A percentile compares a stretch with the other conserved stretches of the same genome.
Evolutionary conservation across 2,329 filamentous ascomycete genomes (phyloP).

Genomic region (Dothistroma septosporum): DNA sequence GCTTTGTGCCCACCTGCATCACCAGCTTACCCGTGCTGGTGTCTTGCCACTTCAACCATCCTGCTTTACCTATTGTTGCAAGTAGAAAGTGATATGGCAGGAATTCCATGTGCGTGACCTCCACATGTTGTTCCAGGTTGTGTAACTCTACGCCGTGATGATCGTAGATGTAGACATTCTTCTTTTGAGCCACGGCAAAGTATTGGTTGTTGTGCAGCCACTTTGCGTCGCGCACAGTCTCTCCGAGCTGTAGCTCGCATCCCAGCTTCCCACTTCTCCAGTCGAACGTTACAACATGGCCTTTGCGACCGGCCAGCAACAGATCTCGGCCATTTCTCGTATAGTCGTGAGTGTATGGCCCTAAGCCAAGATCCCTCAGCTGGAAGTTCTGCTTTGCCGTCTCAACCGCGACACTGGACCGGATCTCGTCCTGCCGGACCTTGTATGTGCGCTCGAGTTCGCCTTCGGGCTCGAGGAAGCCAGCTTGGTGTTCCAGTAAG

Average conservation of each 20-base stretch:
- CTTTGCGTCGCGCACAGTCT: conserved; percentile 82
- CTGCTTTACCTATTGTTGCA: conserved; percentile 75
- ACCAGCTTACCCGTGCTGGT: conserved; percentile 89
- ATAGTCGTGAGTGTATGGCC: conserved; percentile 86
- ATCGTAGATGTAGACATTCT: conserved; percentile 96
- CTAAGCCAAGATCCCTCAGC: conserved; percentile 73
- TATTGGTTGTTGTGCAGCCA: conserved; percentile 95
- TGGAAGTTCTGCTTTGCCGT: conserved; percentile 93
- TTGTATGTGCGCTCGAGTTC: conserved; percentile 91
- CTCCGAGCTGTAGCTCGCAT: conserved; percentile 84
- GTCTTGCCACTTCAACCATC: conserved; percentile 90
- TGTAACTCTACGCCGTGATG: conserved; percentile 86
- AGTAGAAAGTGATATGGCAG: conserved; percentile 94
- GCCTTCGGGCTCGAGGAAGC: conserved; percentile 82
- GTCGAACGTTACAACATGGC: conserved; percentile 93
- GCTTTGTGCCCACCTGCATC: conserved; percentile 75
- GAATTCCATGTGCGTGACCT: conserved; percentile 92
- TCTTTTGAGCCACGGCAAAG: conserved; percentile 95
- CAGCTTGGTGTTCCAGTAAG: conserved; percentile 76
- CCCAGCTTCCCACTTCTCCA: conserved; percentile 89
- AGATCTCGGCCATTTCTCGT: conserved; percentile 83
- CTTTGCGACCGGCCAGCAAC: conserved; percentile 81
- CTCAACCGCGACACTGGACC: conserved; percentile 67
- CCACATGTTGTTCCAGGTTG: conserved; percentile 81
- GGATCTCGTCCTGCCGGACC: conserved; percentile 83